phyloP scores from a whole-genome alignment of 2,329 filamentous ascomycete species.

The Zasmidium citrigriseum region DNA sequence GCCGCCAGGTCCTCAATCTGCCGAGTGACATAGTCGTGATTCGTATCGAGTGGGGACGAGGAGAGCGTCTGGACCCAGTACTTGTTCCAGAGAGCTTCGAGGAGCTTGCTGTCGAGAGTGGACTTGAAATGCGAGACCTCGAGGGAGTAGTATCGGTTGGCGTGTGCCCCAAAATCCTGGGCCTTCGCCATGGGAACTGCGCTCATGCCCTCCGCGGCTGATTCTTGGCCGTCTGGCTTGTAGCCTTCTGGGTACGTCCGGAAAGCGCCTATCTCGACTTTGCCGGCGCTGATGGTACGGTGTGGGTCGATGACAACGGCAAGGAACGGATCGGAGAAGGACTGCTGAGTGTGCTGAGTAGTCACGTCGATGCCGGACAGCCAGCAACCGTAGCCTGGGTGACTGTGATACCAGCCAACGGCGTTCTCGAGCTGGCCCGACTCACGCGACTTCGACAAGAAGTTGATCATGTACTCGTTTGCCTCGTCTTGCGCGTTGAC shows the following conservation, averaged over 20 bases:
- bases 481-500: constrained; percentile 96
- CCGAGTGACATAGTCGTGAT: constrained; percentile 88
- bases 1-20: constrained; percentile 85
- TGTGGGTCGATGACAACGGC: constrained; percentile 97
- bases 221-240: constrained; percentile 50
- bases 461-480: constrained; percentile 94
- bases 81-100: constrained; percentile 95
- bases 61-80: constrained; percentile 98
- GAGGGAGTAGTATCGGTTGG: constrained; percentile 84
- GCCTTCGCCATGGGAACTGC: constrained; percentile 90
- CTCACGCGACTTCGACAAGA: constrained; percentile 73
- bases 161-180: constrained; percentile 92
- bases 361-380: constrained; percentile 91
- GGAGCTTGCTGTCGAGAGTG: constrained; percentile 79
- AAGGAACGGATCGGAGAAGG: constrained; percentile 84
- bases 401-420: constrained; percentile 97
- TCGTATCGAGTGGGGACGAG: constrained; percentile 85
- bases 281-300: constrained; percentile 88
- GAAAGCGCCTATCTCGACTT: constrained; percentile 97
- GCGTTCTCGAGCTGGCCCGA: constrained; percentile 83
- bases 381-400: constrained; percentile 98
- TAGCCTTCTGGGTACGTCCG: constrained; percentile 81
- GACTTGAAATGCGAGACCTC: constrained; percentile 95
- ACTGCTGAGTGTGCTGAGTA: constrained; percentile 84
- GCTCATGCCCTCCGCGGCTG: constrained; percentile 62